These are phyloP conservation scores for Puccinia polysora DNA, from an alignment of 1,284 basidiomycete genomes.

Conservation along the genomic window DNA sequence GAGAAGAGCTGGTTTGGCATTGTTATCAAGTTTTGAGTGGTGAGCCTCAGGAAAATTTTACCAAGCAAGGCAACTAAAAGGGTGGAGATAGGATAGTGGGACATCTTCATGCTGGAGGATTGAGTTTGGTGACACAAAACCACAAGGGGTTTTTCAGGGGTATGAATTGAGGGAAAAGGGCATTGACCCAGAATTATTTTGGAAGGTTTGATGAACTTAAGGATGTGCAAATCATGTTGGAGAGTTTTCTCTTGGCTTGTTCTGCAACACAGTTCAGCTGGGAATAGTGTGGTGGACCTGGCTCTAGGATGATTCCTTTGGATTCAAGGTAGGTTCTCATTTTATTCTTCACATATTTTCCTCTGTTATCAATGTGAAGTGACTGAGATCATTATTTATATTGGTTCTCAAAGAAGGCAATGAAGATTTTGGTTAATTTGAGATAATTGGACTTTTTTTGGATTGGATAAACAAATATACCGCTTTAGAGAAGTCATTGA, in stretches of 20 bases:
- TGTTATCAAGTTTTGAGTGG: not conserved
- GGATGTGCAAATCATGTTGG: not conserved
- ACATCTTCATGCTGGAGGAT: no score
- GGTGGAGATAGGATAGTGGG: not conserved
- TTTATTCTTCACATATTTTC: slow-evolving; percentile 48
- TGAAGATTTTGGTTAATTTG: slow-evolving; percentile 47
- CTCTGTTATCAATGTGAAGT: slow-evolving; percentile 53
- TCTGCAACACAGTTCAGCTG: not conserved
- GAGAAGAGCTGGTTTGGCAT: not conserved
- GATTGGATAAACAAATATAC: not conserved
- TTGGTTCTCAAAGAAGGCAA: slow-evolving; percentile 45
- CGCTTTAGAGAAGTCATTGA: not conserved
- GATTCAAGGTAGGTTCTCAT: slow-evolving; percentile 49
- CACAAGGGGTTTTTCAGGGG: not conserved
- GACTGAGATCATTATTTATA: slow-evolving; percentile 46
- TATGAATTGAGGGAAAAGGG: not conserved
- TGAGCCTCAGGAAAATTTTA: not conserved
- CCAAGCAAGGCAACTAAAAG: not conserved
- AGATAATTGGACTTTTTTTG: not conserved
- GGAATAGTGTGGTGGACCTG: not conserved
- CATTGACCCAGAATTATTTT: not conserved
- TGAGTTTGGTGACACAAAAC: not conserved
- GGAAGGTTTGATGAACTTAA: not conserved
- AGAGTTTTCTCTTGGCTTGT: not conserved
- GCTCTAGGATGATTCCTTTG: not conserved